Conservation (phyloP, 192 early-diverging fungal genomes). For the Gonapodya sp. region DNA sequence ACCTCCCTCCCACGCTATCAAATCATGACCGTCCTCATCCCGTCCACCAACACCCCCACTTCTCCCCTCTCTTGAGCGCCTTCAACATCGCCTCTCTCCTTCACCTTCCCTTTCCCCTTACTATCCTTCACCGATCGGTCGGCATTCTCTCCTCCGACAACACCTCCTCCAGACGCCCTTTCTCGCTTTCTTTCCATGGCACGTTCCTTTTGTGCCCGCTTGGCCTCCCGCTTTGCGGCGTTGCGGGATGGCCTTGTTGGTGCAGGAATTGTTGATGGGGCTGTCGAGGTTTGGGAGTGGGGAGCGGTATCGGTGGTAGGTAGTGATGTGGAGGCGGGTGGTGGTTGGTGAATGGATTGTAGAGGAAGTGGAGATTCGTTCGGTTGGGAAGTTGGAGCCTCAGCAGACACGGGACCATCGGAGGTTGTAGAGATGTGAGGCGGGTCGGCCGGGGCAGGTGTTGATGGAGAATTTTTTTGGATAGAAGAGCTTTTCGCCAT, state of each 20-base stretch:
- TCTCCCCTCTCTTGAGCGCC: too few relatives aligned
- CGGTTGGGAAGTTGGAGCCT: neutral
- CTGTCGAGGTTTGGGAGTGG: too few relatives aligned
- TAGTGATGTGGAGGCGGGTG: neutral
- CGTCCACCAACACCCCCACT: neutral
- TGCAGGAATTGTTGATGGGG: neutral
- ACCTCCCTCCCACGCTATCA: neutral
- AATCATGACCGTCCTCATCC: constrained; percentile 1
- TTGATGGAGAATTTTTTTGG: neutral
- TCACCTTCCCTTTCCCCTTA: neutral
- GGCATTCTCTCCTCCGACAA: too few relatives aligned
- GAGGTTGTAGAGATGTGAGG: neutral
- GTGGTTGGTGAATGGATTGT: too few relatives aligned
- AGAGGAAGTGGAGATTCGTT: neutral
- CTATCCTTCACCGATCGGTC: neutral
- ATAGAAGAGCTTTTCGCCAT: neutral
- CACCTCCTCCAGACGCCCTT: too few relatives aligned
- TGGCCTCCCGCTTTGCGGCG: neutral
- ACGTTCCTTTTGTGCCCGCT: constrained; percentile 17
- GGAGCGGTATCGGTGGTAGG: too few relatives aligned
- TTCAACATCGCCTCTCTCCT: too few relatives aligned
- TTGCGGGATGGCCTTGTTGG: neutral
- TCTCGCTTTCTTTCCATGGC: constrained; percentile 20
- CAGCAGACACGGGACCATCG: neutral
- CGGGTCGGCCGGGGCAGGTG: neutral